These are phyloP conservation scores for Xylariomycetidae sp. DNA, from an alignment of 2,329 filamentous ascomycete genomes.

Conservation along the genomic window DNA sequence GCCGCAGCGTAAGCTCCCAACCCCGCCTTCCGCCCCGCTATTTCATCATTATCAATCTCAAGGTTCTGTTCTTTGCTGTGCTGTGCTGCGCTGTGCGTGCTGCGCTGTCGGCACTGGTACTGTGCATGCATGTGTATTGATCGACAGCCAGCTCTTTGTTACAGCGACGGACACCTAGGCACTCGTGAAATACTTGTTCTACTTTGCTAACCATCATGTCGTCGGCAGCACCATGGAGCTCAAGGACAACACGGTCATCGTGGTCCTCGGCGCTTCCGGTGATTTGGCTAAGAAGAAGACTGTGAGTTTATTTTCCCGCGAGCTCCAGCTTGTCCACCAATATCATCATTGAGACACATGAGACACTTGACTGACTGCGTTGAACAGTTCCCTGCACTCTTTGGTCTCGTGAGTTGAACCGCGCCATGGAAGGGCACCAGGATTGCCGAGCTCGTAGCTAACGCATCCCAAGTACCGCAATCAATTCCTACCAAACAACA, in stretches of 20 bases:
- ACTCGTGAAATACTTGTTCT: neutral
- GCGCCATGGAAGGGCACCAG: neutral
- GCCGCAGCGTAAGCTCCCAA: slow-evolving; percentile 26
- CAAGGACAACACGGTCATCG: slow-evolving; percentile 96
- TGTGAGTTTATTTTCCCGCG: too few relatives aligned
- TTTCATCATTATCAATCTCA: slow-evolving; percentile 18
- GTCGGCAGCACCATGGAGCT: slow-evolving; percentile 77
- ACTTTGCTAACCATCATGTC: slow-evolving; percentile 30
- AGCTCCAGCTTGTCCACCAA: too few relatives aligned
- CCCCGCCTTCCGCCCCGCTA: slow-evolving; percentile 29
- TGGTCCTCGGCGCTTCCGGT: slow-evolving; percentile 94
- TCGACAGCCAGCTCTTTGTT: too few relatives aligned
- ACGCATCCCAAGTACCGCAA: slow-evolving; percentile 73
- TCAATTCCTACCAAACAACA: slow-evolving; percentile 95
- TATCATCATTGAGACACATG: too few relatives aligned
- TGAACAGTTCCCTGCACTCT: slow-evolving; percentile 96
- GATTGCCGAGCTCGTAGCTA: slow-evolving; percentile 16
- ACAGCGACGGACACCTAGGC: too few relatives aligned
- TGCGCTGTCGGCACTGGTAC: too few relatives aligned
- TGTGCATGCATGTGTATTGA: too few relatives aligned
- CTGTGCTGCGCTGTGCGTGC: slow-evolving; percentile 7
- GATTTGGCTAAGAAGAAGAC: slow-evolving; percentile 99
- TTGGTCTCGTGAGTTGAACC: slow-evolving; percentile 80
- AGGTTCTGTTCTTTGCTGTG: slow-evolving; percentile 7
- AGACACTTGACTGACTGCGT: too few relatives aligned